Base-by-base conservation (phyloP, 768 basidiomycete species). In the Tulasnella sp. region DNA sequence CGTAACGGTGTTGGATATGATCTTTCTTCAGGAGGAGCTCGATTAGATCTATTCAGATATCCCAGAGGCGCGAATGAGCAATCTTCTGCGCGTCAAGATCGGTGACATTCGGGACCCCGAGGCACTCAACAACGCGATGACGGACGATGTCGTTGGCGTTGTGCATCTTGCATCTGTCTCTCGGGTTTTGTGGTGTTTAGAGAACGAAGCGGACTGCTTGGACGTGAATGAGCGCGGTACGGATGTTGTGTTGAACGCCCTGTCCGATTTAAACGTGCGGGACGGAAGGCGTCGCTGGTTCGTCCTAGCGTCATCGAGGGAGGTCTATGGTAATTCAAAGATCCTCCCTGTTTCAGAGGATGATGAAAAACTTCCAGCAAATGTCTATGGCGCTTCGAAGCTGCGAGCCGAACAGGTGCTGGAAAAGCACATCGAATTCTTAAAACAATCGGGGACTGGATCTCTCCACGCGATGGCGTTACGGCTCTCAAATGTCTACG, bases 401-500 rank as follows among this genome's bases (percentile, higher is more conserved):
- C 52, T 63, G 1, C 58, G 49, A 4, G 66, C 65, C 2, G 69
- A 71, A 57, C 25, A 60, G 19, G 60, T 58, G 3, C 31, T 67
- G n/a, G 59, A 66, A 24, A 46, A 24, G 21, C 44, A 56, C 42
- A 41, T 66, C 22, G 30, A 34, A 22, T n/a, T 29, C 22, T 25
- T 60, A 9, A 44, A 49, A 41, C 22, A 22, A 19, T 29, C 21
- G 31, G 49, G 17, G 54, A 53, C 1, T 22, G 30, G 17, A n/a
- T n/a, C n/a, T n/a, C 7, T 65, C 12, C 52, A 56, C 19, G 59
- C 57, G 3, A 62, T 63, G 44, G 64, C 69, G 27, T 54, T 70
- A 4, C 65, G 69, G 7, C 68, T 67, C 21, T 55, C 63, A 9
- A 66, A 67, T 21, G 63, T 70, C 19, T 71, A 70, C 42, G 70